These are phyloP conservation scores for Lactifluus hygrophoroides DNA, from an alignment of 768 basidiomycete genomes.

Conservation along the genomic window DNA sequence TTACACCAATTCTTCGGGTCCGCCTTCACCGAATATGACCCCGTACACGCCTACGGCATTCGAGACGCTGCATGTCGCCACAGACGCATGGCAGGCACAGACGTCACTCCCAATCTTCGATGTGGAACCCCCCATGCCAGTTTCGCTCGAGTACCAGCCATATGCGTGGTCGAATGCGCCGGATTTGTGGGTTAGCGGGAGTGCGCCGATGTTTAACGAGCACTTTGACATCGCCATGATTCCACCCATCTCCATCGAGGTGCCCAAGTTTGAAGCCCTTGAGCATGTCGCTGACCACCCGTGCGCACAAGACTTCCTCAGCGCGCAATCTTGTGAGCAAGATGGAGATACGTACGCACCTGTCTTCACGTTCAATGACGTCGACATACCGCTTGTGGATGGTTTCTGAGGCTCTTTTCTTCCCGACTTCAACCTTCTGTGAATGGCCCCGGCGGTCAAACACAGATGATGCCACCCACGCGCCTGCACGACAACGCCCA, in stretches of 20 bases:
- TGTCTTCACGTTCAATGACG: conserved; percentile 18
- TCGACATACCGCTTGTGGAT: conserved; percentile 8
- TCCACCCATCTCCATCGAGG: conserved; percentile 53
- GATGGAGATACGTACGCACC: conserved; percentile 15
- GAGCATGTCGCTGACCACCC: conserved; percentile 1
- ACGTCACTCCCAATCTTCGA: conserved; percentile 20
- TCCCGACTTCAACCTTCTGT: neutral
- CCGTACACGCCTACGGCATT: conserved; percentile 15
- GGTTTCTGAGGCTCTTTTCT: neutral
- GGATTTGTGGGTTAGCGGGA: conserved; percentile 30
- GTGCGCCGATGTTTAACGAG: conserved; percentile 39
- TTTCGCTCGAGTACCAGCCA: conserved; percentile 23
- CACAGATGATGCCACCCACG: conserved; percentile 5
- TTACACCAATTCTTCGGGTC: conserved; percentile 16
- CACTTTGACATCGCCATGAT: conserved; percentile 63
- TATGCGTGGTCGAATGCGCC: conserved; percentile 27
- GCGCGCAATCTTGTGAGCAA: neutral
- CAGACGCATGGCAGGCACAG: conserved; percentile 19
- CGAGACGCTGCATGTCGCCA: conserved; percentile 17
- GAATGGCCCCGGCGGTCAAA: conserved; percentile 12
- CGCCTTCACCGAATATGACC: conserved; percentile 13
- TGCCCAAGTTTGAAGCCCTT: conserved; percentile 35
- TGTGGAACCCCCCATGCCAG: conserved; percentile 21
- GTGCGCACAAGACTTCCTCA: conserved; percentile 6
- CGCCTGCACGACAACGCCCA: conserved; percentile 1